phyloP scores from a whole-genome alignment of 2,329 filamentous ascomycete species.

The Fusarium sacchari region DNA sequence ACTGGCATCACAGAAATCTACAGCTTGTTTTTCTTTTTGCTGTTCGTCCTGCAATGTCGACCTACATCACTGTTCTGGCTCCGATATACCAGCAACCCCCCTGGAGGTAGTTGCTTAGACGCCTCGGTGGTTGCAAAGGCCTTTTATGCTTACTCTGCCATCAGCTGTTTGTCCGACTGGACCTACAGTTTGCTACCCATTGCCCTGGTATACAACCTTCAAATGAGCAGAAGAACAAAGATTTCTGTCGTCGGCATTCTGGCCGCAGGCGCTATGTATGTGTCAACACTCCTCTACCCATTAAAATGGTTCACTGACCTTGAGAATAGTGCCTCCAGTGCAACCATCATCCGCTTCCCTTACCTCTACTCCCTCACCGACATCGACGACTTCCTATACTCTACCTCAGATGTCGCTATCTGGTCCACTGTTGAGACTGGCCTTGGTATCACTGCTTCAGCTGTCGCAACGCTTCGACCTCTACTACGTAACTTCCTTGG shows the following conservation, averaged over 20 bases:
- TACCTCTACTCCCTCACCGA: conserved; percentile 52
- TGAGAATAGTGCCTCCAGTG: conserved; percentile 45
- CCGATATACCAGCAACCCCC: conserved; percentile 34
- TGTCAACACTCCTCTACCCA: accelerated
- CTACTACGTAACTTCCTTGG: conserved; percentile 14
- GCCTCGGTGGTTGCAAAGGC: background rate
- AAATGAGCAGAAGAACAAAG: conserved; percentile 53
- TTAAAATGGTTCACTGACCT: background rate
- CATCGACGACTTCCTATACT: conserved; percentile 55
- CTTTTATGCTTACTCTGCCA: conserved; percentile 48
- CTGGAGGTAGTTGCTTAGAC: background rate
- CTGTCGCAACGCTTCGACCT: conserved; percentile 50
- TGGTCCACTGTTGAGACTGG: conserved; percentile 59
- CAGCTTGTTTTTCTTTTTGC: conserved; percentile 51
- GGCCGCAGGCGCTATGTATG: conserved; percentile 22
- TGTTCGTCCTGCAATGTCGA: conserved; percentile 53
- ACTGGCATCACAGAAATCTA: conserved; percentile 46
- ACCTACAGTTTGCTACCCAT: conserved; percentile 53
- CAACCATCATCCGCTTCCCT: conserved; percentile 56
- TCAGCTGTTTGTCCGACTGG: conserved; percentile 54
- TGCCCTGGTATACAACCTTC: conserved; percentile 53
- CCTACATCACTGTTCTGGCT: conserved; percentile 54
- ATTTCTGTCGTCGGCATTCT: conserved; percentile 47
- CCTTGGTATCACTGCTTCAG: conserved; percentile 54
- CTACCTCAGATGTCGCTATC: conserved; percentile 55